Percentiles rank a stretch among this genome's conserved stretches.
phyloP scores from a whole-genome alignment of 1,284 basidiomycete genomes.

The Fomitiporia mediterranea region DNA sequence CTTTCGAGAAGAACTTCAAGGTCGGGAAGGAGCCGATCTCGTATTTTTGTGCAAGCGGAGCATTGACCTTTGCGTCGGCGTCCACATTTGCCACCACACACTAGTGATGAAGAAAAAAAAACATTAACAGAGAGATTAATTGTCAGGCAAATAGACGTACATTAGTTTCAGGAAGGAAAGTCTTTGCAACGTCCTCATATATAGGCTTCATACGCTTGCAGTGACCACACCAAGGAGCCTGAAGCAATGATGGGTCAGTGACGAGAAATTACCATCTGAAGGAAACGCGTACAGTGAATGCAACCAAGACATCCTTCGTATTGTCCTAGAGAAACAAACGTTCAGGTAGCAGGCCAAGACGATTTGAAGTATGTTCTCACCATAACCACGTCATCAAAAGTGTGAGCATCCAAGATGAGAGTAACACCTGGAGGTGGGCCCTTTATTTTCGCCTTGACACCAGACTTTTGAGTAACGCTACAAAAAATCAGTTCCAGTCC shows the following conservation, averaged over 20 bases:
- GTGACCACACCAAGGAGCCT: slow-evolving; percentile 85
- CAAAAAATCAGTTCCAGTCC: neutral
- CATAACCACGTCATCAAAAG: slow-evolving; percentile 74
- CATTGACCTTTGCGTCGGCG: slow-evolving; percentile 81
- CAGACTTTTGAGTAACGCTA: slow-evolving; percentile 72
- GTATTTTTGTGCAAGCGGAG: slow-evolving; percentile 69
- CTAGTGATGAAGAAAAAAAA: slow-evolving; percentile 34
- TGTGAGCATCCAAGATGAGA: slow-evolving; percentile 62
- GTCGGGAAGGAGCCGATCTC: slow-evolving; percentile 81
- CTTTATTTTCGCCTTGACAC: slow-evolving; percentile 82
- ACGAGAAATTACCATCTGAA: neutral
- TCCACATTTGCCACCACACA: slow-evolving; percentile 89
- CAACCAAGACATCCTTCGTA: slow-evolving; percentile 82
- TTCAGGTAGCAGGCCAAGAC: neutral
- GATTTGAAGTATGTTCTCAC: slow-evolving; percentile 35
- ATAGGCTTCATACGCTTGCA: slow-evolving; percentile 85
- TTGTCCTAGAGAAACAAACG: slow-evolving; percentile 46
- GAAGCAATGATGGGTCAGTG: neutral
- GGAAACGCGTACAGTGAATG: slow-evolving; percentile 66
- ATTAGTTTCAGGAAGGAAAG: slow-evolving; percentile 74
- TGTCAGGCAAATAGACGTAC: slow-evolving; percentile 32
- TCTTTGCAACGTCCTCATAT: slow-evolving; percentile 79
- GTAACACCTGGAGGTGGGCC: slow-evolving; percentile 76
- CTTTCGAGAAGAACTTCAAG: slow-evolving; percentile 92
- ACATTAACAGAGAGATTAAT: neutral